Percentiles rank a stretch among this genome's conserved stretches.
Conservation (phyloP, 345 rosid species). For the Dipteronia sinensis region DNA sequence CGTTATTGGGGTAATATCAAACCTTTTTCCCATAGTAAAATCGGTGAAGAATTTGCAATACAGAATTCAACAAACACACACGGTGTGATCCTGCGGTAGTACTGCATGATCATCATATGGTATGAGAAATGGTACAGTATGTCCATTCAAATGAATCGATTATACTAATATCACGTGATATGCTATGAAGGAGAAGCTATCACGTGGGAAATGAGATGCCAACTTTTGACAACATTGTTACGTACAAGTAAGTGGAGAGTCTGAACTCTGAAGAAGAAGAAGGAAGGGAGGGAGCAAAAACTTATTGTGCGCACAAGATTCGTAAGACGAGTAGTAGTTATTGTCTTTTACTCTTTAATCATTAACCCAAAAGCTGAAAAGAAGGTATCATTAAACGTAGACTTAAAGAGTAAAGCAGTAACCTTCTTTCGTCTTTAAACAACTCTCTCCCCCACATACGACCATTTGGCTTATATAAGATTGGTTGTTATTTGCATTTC, state of each 20-base stretch:
- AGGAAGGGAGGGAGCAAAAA: neutral
- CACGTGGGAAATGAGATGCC: neutral
- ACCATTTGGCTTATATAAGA: neutral
- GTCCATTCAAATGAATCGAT: too few relatives aligned
- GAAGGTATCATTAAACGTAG: neutral
- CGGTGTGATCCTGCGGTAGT: too few relatives aligned
- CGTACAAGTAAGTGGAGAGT: constrained; percentile 6
- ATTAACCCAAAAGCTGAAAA: neutral
- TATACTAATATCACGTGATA: too few relatives aligned
- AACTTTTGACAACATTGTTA: constrained; percentile 8
- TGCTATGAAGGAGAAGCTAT: neutral
- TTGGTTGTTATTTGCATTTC: neutral
- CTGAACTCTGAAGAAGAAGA: too few relatives aligned
- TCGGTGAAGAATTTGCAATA: too few relatives aligned
- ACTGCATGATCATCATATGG: too few relatives aligned
- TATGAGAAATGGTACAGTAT: too few relatives aligned
- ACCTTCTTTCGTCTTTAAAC: too few relatives aligned
- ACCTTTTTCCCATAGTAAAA: neutral
- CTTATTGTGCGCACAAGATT: neutral
- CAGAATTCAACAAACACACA: too few relatives aligned
- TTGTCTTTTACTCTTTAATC: neutral
- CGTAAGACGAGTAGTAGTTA: neutral
- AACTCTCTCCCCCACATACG: too few relatives aligned
- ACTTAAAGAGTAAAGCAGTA: too few relatives aligned
- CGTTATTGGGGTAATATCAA: constrained; percentile 21